Evolutionary conservation across 768 basidiomycete species (phyloP).

Genomic region (Suillus subalutaceus): DNA sequence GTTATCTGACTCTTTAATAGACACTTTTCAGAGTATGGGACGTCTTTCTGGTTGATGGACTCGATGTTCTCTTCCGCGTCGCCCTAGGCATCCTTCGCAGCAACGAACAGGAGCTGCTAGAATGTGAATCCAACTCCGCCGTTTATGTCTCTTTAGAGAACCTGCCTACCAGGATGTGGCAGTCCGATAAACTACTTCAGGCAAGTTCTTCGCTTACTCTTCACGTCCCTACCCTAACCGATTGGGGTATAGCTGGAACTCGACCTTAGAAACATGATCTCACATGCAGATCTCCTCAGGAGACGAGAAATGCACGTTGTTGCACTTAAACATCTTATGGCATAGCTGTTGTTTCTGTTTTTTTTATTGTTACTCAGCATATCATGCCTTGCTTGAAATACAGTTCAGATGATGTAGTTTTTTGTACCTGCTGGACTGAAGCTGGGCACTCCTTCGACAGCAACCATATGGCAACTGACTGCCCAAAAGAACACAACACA

Average conservation of each 20-base stretch:
- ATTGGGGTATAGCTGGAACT: conserved; percentile 47
- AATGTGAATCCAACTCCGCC: conserved; percentile 83
- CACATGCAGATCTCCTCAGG: conserved; percentile 58
- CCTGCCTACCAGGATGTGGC: conserved; percentile 92
- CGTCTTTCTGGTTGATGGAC: conserved; percentile 89
- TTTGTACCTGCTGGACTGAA: neutral
- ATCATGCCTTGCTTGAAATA: neutral
- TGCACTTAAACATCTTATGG: conserved; percentile 45
- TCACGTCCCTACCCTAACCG: neutral
- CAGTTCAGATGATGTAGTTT: neutral
- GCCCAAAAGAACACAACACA: too few species aligned
- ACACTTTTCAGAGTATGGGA: conserved; percentile 98
- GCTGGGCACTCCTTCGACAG: too few species aligned
- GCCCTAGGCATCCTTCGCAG: conserved; percentile 84
- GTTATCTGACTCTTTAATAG: conserved; percentile 39
- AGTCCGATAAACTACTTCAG: conserved; percentile 87
- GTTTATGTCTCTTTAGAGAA: conserved; percentile 90
- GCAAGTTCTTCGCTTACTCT: conserved; percentile 44
- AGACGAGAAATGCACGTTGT: conserved; percentile 56
- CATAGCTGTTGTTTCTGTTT: conserved; percentile 12
- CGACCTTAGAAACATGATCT: conserved; percentile 55
- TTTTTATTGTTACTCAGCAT: neutral
- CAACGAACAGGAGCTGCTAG: conserved; percentile 82
- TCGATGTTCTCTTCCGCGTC: conserved; percentile 89
- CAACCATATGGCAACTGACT: too few species aligned